A percentile compares a stretch with the other conserved stretches of the same genome.
These are phyloP conservation scores for Phaseolus lunatus DNA, from an alignment of 306 rosid genomes.

Conservation along the genomic window DNA sequence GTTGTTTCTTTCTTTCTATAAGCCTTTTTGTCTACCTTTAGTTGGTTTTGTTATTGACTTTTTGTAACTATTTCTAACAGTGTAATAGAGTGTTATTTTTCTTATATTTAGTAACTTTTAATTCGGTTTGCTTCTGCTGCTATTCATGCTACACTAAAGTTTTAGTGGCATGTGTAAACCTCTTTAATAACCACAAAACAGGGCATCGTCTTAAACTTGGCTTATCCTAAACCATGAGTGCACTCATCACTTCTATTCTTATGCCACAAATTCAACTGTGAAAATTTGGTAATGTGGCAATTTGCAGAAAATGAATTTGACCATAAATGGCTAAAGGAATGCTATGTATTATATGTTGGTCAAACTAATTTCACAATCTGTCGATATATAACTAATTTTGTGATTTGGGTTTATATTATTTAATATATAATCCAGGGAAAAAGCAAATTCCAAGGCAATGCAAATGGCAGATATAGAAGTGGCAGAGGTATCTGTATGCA, in stretches of 20 bases:
- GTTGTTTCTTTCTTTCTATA: not conserved
- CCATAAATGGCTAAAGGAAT: not conserved
- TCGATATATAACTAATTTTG: not conserved
- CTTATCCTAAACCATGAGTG: not conserved
- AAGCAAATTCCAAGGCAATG: not conserved
- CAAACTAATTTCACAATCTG: not conserved
- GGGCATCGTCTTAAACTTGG: slow-evolving; percentile 28
- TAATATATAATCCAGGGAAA: slow-evolving; percentile 3
- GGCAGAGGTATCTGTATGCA: slow-evolving; percentile 2
- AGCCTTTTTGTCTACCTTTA: not conserved
- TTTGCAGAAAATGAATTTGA: slow-evolving; percentile 11
- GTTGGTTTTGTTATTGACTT: slow-evolving; percentile 20
- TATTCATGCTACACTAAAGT: not conserved
- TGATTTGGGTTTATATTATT: not conserved
- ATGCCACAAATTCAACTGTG: not conserved
- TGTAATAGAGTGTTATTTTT: no score
- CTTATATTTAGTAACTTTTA: not conserved
- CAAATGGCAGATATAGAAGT: not conserved
- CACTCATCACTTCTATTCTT: not conserved
- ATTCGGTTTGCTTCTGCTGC: not conserved
- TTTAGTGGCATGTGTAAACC: not conserved
- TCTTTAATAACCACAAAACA: slow-evolving; percentile 33
- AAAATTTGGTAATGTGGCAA: not conserved
- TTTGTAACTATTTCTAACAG: not conserved
- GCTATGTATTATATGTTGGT: not conserved